Percentiles rank a stretch among this genome's conserved stretches.
Conservation (phyloP, 768 basidiomycete species). For the Boletus vinaceobasis region DNA sequence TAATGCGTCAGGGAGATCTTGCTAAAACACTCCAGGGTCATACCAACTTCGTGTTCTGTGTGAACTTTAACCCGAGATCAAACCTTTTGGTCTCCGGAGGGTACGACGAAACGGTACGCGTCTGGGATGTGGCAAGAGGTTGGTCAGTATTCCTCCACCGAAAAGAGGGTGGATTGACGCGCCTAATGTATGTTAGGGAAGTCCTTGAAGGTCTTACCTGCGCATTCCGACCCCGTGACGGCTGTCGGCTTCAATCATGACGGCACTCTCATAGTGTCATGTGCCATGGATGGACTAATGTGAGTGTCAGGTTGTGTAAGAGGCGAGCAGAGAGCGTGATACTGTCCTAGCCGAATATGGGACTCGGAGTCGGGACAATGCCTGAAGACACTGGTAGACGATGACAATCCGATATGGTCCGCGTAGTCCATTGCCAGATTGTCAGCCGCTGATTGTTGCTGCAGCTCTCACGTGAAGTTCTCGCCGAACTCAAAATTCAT, state of each 20-base stretch:
- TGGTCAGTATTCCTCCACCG: slow-evolving; percentile 26
- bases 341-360: slow-evolving; percentile 82
- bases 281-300: slow-evolving; percentile 97
- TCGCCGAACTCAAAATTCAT: slow-evolving; percentile 91
- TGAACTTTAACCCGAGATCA: slow-evolving; percentile 87
- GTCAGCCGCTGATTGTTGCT: slow-evolving; percentile 6
- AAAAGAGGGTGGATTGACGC: not conserved
- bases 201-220: slow-evolving; percentile 84
- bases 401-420: slow-evolving; percentile 91
- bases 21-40: slow-evolving; percentile 77
- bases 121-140: slow-evolving; percentile 98
- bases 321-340: slow-evolving; percentile 1
- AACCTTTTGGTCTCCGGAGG: slow-evolving; percentile 92
- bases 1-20: slow-evolving; percentile 43
- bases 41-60: slow-evolving; percentile 91
- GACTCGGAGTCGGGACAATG: slow-evolving; percentile 97
- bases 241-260: slow-evolving; percentile 93
- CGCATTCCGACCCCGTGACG: slow-evolving; percentile 96
- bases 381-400: slow-evolving; percentile 93
- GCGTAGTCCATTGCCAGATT: slow-evolving; percentile 12
- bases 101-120: slow-evolving; percentile 91
- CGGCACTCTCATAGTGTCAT: slow-evolving; percentile 91
- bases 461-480: slow-evolving; percentile 83
- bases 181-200: slow-evolving; percentile 48
- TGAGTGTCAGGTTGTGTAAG: slow-evolving; percentile 37